Percentiles rank a stretch among this genome's conserved stretches.
phyloP scores from a whole-genome alignment of 768 basidiomycete species.

The Lactifluus echinatus region DNA sequence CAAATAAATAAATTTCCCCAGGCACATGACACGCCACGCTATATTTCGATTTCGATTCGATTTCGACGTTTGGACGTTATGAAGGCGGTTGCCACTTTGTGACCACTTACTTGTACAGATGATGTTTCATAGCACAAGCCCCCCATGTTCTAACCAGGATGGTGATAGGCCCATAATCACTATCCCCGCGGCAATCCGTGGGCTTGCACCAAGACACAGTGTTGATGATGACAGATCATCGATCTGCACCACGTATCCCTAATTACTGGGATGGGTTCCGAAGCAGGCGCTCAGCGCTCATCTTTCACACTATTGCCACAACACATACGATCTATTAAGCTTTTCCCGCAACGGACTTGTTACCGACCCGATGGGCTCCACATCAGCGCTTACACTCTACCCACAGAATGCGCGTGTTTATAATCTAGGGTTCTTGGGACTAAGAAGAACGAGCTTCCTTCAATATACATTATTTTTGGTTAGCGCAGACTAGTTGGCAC shows the following conservation, averaged over 20 bases:
- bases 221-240: constrained; percentile 6
- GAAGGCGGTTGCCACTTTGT: too few species aligned
- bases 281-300: background rate
- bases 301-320: background rate
- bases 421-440: too few species aligned
- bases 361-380: background rate
- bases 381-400: background rate
- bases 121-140: background rate
- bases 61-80: too few species aligned
- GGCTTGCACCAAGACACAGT: background rate
- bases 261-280: background rate
- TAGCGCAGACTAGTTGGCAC: background rate
- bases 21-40: constrained; percentile 14
- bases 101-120: too few species aligned
- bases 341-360: background rate
- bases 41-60: background rate
- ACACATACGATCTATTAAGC: background rate
- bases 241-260: background rate
- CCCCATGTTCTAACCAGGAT: background rate
- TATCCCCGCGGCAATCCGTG: too few species aligned
- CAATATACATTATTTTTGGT: background rate
- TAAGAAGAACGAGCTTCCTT: background rate
- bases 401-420: background rate
- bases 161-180: too few species aligned
- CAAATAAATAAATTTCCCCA: background rate